Evolutionary conservation across 192 early-diverging fungal species (phyloP), one percentile per base, ranked within the genome.

Genomic region (Thamnidium elegans): DNA sequence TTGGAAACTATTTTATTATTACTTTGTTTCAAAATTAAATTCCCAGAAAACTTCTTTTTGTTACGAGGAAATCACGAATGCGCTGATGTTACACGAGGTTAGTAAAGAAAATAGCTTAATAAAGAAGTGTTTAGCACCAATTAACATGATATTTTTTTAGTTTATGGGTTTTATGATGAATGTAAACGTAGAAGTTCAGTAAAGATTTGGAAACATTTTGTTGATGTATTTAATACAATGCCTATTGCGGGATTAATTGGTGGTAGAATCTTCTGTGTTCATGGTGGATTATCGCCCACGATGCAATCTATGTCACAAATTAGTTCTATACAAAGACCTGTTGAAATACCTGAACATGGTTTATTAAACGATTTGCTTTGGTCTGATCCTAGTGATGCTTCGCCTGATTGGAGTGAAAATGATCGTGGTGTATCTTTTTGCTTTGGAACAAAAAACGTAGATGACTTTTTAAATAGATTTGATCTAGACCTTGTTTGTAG

Each of bases 151-250:
- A 26, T 30, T 32, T 32, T 32, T 55, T 31, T 55, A 91, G 93
- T 94, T 7, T 95, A 97, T 66, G 95, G 95, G 5, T 97, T 97
- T 76, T 97, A 93, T 72, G 95, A 97, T 77, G 95, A 97, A 79
- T 97, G 95, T 81, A 95, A 95, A 68, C 88, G 94, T 26, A 78
- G 93, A 34, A 85, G 81, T 36, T 93, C 76, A 58, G 74, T 94
- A 51, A 95, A 95, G 69, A 84, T 94, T 53, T 97, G 95, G 95
- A 91, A 90, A 73, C 72, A 89, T 15, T 95, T 98, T 72, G 86
- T 92, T 15, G 89, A 94, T 72, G 86, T 89, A 17, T 98, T 98
- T 76, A 94, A 98, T 73, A 86, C 87, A 30, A 78, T 98, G 67
- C 96, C 96, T 6, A 86, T 98, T 7, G 92, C 96, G 0, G 94